Evolutionary conservation across 257 asterid species (phyloP), one percentile per base, ranked within the genome.

Genomic region (Jacaranda copaia): DNA sequence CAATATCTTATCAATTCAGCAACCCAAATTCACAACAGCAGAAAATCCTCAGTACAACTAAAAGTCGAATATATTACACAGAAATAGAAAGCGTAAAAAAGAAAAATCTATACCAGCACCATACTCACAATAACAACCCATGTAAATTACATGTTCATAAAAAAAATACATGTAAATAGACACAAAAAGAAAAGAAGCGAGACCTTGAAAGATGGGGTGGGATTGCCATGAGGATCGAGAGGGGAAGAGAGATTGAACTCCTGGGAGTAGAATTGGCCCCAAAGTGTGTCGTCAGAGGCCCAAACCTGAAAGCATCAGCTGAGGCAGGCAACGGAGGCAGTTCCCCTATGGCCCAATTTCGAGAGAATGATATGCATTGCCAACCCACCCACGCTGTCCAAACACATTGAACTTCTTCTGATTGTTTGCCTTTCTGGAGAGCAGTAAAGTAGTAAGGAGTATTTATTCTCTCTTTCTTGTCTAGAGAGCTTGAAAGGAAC

Each of bases 271-370:
- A 86, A 88, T 15, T 73, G 83, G 48, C 96, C 85, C 98, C 99
- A 95, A n/a, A 95, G 81, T 40, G 84, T 78, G 16, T 91, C 96
- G 15, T 91, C 97, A 65, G 92, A 91, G 49, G 85, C 96, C 97
- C 96, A 93, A 55, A 38, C 49, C 16, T 82, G 87, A 68, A 88
- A 90, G 39, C 84, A 83, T 49, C 74, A 80, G 81, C 89, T 80
- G 81, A 90, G 87, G 76, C 98, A 90, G 43, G 89, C 83, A 32
- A 90, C 88, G 8, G 92, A 81, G 43, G 93, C 92, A 13, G 83
- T 89, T 25, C 87, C 97, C 0, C 40, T 20, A 5, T 98, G 94
- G 4, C 79, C 84, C 83, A 89, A 81, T 79, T 91, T 95, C 45
- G 94, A 86, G 16, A 95, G 85, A 62, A 95, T 88, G 43, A 82